Evolutionary conservation across 768 basidiomycete species (phyloP).

Genomic region (Plicaturopsis crispa): DNA sequence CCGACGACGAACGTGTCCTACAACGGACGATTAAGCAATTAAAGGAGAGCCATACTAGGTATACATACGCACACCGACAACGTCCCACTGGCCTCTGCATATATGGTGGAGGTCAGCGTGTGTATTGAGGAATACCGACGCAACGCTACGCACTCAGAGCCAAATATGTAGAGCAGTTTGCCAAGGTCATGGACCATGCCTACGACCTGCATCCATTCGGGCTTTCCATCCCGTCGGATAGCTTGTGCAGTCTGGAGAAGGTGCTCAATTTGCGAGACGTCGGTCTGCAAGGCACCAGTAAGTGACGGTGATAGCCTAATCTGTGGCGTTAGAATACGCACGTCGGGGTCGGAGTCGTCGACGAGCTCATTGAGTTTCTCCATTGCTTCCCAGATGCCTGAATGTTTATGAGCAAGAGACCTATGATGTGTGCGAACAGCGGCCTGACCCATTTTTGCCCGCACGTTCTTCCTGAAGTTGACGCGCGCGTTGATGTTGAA

Average conservation of each 20-base stretch:
- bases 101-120: no score
- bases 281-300: conserved; percentile 38
- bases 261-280: conserved; percentile 82
- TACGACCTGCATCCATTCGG: conserved; percentile 89
- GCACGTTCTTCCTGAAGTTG: conserved; percentile 57
- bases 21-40: background rate
- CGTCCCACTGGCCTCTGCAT: conserved; percentile 83
- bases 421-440: background rate
- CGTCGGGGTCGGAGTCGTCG: conserved; percentile 90
- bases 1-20: conserved; percentile 78
- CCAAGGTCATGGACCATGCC: conserved; percentile 88
- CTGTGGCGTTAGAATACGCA: conserved; percentile 15
- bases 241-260: conserved; percentile 90
- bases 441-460: conserved; percentile 60
- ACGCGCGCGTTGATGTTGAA: conserved; percentile 78
- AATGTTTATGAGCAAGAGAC: background rate
- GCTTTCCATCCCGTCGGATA: conserved; percentile 77
- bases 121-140: no score
- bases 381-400: conserved; percentile 73
- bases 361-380: conserved; percentile 82
- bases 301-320: conserved; percentile 4
- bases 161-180: conserved; percentile 79
- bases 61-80: conserved; percentile 63
- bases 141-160: conserved; percentile 40
- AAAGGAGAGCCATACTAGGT: conserved; percentile 8